phyloP scores from a whole-genome alignment of 73 alveolate genomes.

The Loxodes magnus region DNA sequence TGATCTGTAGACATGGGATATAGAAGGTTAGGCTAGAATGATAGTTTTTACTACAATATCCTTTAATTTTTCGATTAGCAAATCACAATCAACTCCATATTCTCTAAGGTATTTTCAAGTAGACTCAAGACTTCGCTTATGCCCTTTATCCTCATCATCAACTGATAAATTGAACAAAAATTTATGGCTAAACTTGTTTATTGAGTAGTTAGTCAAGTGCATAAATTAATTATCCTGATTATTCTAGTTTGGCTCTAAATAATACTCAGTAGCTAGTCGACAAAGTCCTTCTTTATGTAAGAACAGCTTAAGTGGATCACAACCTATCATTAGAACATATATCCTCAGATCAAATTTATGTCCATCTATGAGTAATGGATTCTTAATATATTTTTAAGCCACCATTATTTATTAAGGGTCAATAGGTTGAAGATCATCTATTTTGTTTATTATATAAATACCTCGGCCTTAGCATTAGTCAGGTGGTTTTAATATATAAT shows the following conservation, averaged over 20 bases:
- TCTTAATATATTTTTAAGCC: constrained; percentile 54
- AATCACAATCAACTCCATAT: not conserved
- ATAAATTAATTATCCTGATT: constrained; percentile 42
- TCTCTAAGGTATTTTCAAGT: not conserved
- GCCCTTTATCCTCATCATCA: no score
- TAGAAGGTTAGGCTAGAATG: not conserved
- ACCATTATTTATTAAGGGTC: no score
- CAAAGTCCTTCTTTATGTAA: constrained; percentile 92
- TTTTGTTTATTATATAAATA: constrained; percentile 11
- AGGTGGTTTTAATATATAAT: constrained; percentile 13
- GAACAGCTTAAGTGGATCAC: constrained; percentile 72
- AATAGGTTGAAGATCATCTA: constrained; percentile 8
- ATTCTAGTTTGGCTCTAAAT: constrained; percentile 49
- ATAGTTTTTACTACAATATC: not conserved
- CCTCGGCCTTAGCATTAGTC: constrained; percentile 29
- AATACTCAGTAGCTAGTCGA: constrained; percentile 77
- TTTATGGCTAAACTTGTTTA: constrained; percentile 54
- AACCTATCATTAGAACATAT: constrained; percentile 78
- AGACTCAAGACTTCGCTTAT: not conserved
- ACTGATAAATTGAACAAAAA: constrained; percentile 32
- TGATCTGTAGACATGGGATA: no score
- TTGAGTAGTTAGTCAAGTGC: constrained; percentile 78
- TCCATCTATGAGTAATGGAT: constrained; percentile 83
- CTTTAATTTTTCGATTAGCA: not conserved
- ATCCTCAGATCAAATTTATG: constrained; percentile 83